Evolutionary conservation across 352 stramenopile species (phyloP).

Genomic region (Phytophthora pini): DNA sequence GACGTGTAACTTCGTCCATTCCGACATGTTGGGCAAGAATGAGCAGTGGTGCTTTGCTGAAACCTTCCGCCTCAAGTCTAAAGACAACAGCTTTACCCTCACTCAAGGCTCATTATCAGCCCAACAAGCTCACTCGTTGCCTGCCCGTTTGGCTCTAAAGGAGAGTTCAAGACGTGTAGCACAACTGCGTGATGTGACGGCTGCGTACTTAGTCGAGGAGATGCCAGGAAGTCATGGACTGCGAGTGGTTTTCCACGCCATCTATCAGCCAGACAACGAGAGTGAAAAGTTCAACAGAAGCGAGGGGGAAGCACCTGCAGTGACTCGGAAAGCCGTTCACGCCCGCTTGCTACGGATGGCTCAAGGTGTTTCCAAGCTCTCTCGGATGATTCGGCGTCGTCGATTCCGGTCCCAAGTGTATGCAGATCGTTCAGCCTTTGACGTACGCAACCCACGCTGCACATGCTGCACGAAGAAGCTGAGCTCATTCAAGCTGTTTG

Average conservation of each 20-base stretch:
- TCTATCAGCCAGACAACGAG: constrained; percentile 6
- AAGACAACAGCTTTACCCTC: constrained; percentile 30
- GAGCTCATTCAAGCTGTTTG: constrained; percentile 4
- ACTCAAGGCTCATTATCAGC: constrained; percentile 25
- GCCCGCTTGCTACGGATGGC: constrained; percentile 32
- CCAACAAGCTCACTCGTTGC: constrained; percentile 11
- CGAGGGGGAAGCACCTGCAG: constrained; percentile 2
- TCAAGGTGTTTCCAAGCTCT: constrained; percentile 25
- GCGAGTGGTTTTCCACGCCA: constrained; percentile 48
- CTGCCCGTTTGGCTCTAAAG: constrained; percentile 20
- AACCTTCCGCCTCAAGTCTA: constrained; percentile 24
- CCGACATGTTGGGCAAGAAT: constrained; percentile 42
- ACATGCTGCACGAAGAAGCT: constrained; percentile 42
- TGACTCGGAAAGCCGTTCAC: constrained; percentile 7
- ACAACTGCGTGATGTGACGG: constrained; percentile 41
- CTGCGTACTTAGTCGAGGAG: constrained; percentile 40
- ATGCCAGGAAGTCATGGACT: constrained; percentile 28
- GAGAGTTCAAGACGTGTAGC: constrained; percentile 33
- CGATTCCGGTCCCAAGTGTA: constrained; percentile 40
- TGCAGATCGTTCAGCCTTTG: constrained; percentile 36
- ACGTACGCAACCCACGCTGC: constrained; percentile 35
- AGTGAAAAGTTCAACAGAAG: neutral
- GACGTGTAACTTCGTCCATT: constrained; percentile 43
- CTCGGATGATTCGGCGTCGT: constrained; percentile 34
- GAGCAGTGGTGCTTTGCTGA: constrained; percentile 54